A percentile compares a stretch with the other conserved stretches of the same genome.
Evolutionary conservation across 148 eudicot species (phyloP).

Genomic region (Nepenthes mirabilis): DNA sequence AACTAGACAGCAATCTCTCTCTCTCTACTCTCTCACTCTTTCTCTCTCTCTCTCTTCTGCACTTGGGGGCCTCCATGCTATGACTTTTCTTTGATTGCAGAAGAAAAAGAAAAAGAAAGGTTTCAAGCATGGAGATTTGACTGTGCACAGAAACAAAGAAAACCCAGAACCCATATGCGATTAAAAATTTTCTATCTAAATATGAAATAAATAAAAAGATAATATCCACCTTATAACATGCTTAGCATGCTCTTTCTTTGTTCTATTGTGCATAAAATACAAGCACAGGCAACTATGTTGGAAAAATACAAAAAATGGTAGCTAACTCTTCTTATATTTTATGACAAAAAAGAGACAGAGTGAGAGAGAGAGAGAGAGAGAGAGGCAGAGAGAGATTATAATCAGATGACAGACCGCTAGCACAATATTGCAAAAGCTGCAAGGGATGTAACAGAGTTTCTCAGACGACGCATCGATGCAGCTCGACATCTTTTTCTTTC

Average conservation of each 20-base stretch:
- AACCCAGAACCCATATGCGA: neutral
- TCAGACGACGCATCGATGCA: constrained; percentile 40
- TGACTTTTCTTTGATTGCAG: constrained; percentile 29
- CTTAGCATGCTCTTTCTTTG: too few species aligned
- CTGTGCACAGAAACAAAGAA: constrained; percentile 3
- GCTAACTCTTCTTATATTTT: too few species aligned
- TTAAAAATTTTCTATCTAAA: neutral
- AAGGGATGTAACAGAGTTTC: constrained; percentile 88
- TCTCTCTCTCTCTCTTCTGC: neutral
- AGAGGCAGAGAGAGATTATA: neutral
- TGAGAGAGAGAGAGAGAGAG: too few species aligned
- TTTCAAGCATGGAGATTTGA: constrained; percentile 31
- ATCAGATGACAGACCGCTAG: constrained; percentile 5
- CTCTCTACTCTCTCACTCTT: neutral
- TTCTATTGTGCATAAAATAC: too few species aligned
- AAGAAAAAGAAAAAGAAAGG: constrained; percentile 18
- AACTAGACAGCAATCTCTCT: neutral
- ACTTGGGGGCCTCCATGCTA: constrained; percentile 1
- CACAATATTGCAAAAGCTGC: constrained; percentile 75
- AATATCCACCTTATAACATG: too few species aligned
- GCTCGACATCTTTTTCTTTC: constrained; percentile 26
- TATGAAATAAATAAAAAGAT: too few species aligned
- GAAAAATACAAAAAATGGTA: too few species aligned
- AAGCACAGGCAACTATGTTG: too few species aligned
- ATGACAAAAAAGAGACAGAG: too few species aligned